Conservation (phyloP, 2,329 filamentous ascomycete species). For the Cladosporium sp. region DNA sequence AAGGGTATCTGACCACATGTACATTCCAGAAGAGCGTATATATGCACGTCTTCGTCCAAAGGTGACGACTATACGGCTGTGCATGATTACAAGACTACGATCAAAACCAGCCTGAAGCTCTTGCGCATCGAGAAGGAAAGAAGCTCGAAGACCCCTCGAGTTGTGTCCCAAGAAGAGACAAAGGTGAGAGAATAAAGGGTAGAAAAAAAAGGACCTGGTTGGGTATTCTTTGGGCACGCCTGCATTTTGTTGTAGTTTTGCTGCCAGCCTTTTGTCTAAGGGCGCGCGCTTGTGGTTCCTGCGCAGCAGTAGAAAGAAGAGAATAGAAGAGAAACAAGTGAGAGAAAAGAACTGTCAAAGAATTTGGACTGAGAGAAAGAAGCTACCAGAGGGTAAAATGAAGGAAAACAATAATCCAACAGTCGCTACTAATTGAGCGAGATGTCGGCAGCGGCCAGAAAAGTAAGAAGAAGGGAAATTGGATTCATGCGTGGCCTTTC, state of each 20-base stretch:
- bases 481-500: neutral
- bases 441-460: neutral
- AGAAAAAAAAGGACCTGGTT: neutral
- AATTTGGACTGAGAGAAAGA: neutral
- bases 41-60: too few relatives aligned
- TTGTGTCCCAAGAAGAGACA: neutral
- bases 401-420: neutral
- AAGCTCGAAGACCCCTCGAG: neutral
- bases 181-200: neutral
- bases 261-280: conserved; percentile 3
- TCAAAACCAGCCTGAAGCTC: conserved; percentile 6
- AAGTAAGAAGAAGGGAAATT: neutral
- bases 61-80: neutral
- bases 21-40: too few relatives aligned
- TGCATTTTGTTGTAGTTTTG: neutral
- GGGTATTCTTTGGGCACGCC: conserved; percentile 2
- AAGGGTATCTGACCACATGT: too few relatives aligned
- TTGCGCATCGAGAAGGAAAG: neutral
- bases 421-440: conserved; percentile 6
- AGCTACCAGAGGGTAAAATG: neutral
- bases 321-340: neutral
- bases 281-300: neutral
- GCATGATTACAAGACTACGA: conserved; percentile 4
- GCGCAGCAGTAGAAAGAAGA: conserved; percentile 3
- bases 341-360: neutral